A percentile compares a stretch with the other conserved stretches of the same genome.
Conservation (phyloP, 176 grass and related monocot species). For the Otatea glauca region DNA sequence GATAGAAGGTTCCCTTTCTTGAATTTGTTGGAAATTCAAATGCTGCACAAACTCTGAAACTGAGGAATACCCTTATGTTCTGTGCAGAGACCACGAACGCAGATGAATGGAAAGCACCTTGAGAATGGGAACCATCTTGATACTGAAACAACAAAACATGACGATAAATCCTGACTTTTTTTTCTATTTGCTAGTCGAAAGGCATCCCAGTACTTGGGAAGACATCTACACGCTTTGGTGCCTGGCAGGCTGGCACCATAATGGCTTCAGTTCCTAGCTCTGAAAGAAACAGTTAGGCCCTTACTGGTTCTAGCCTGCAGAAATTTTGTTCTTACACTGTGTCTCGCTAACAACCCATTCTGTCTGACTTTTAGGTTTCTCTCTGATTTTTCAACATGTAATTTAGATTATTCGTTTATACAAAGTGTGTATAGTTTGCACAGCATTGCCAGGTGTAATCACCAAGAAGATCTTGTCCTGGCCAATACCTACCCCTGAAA, state of each 20-base stretch:
- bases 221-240: not conserved
- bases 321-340: slow-evolving; percentile 32
- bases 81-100: slow-evolving; percentile 63
- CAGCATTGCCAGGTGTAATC: not conserved
- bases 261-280: slow-evolving; percentile 27
- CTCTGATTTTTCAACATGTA: slow-evolving; percentile 17
- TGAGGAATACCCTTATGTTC: not conserved
- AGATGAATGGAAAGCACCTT: slow-evolving; percentile 71
- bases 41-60: slow-evolving; percentile 5
- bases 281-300: slow-evolving; percentile 18
- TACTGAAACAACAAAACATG: slow-evolving; percentile 44
- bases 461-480: not conserved
- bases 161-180: not conserved
- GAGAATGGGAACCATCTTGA: slow-evolving; percentile 49
- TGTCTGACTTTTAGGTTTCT: slow-evolving; percentile 13
- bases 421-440: slow-evolving; percentile 32
- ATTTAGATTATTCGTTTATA: slow-evolving; percentile 44
- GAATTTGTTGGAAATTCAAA: not conserved
- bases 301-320: slow-evolving; percentile 28
- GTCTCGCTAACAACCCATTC: not conserved
- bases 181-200: not conserved
- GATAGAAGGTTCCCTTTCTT: not conserved
- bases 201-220: not conserved
- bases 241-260: not conserved
- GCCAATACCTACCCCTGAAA: not conserved